These are phyloP conservation scores for Buddleja alternifolia DNA, from an alignment of 257 asterid genomes.

Conservation along the genomic window DNA sequence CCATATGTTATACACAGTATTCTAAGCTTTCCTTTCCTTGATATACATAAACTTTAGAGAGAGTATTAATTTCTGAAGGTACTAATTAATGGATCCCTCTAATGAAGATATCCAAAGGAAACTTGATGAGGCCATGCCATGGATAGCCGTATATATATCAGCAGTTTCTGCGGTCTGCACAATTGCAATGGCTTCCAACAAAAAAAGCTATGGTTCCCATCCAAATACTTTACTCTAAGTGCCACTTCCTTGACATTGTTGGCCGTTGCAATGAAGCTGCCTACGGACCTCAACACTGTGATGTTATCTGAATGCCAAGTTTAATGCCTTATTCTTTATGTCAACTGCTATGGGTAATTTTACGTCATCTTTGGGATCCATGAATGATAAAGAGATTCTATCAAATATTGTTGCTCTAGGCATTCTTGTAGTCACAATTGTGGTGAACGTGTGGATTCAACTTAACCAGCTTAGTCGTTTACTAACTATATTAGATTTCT, in stretches of 20 bases:
- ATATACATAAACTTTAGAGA: too few species aligned
- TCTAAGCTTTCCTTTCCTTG: too few species aligned
- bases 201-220: conserved; percentile 49
- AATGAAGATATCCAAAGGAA: neutral
- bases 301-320: conserved; percentile 33
- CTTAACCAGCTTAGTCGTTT: conserved; percentile 7
- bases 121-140: conserved; percentile 33
- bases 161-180: conserved; percentile 38
- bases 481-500: neutral
- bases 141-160: conserved; percentile 42
- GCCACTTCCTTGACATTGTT: conserved; percentile 43
- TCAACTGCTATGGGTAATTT: conserved; percentile 35
- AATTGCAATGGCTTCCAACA: conserved; percentile 40
- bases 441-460: conserved; percentile 29
- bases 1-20: too few species aligned
- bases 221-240: conserved; percentile 39
- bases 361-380: conserved; percentile 39
- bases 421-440: conserved; percentile 32
- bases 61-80: too few species aligned
- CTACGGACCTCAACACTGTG: conserved; percentile 39
- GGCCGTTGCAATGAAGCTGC: conserved; percentile 49
- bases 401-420: conserved; percentile 31
- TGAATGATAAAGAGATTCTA: conserved; percentile 33
- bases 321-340: conserved; percentile 39
- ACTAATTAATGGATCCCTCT: too few species aligned